A percentile compares a stretch with the other conserved stretches of the same genome.
Evolutionary conservation across 164 flowering plant genomes (phyloP).

Genomic region (Dillenia turbinata): DNA sequence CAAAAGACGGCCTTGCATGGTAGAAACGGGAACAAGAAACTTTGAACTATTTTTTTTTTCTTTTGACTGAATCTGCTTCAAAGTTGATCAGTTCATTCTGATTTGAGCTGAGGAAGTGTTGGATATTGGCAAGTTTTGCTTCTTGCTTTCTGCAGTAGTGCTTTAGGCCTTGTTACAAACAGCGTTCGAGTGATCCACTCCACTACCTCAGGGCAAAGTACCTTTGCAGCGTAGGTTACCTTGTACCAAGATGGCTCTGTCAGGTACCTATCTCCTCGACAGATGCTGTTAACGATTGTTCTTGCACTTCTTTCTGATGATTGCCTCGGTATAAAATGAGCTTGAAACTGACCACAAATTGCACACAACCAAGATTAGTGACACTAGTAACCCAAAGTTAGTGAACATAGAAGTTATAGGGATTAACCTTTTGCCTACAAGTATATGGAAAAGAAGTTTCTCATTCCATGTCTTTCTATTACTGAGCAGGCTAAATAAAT

Average conservation of each 20-base stretch:
- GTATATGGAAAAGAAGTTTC: too few species aligned
- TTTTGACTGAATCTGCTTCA: too few species aligned
- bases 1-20: too few species aligned
- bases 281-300: slow-evolving; percentile 40
- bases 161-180: slow-evolving; percentile 14
- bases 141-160: slow-evolving; percentile 11
- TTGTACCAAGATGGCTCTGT: slow-evolving; percentile 35
- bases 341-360: slow-evolving; percentile 21
- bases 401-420: too few species aligned
- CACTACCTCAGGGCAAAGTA: slow-evolving; percentile 29
- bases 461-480: too few species aligned
- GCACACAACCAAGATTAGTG: too few species aligned
- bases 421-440: too few species aligned
- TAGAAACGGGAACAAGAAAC: too few species aligned
- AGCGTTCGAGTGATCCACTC: slow-evolving; percentile 27
- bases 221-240: slow-evolving; percentile 18
- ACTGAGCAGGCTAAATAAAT: too few species aligned
- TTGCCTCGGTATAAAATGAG: slow-evolving; percentile 29
- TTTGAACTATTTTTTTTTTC: too few species aligned
- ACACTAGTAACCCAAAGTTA: too few species aligned
- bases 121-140: slow-evolving; percentile 30
- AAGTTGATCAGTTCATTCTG: slow-evolving; percentile 4
- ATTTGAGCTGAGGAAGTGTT: slow-evolving; percentile 13
- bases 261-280: slow-evolving; percentile 35
- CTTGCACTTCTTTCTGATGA: slow-evolving; percentile 27